Base-by-base conservation (phyloP, 2,329 filamentous ascomycete genomes). In the Pestalotiopsis sp. region DNA sequence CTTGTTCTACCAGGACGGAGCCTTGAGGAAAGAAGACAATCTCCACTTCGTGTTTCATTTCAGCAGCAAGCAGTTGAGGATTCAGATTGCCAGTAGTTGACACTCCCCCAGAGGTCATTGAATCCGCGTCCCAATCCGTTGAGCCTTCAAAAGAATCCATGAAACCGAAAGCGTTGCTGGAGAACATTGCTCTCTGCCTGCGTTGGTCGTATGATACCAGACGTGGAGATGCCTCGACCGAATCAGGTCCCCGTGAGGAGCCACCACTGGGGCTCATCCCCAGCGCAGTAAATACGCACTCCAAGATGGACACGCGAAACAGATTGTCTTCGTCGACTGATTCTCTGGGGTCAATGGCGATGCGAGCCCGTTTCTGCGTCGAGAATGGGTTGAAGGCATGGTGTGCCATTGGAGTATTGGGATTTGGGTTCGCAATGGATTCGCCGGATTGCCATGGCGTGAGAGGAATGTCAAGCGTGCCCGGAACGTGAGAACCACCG, bases 21-120 rank as follows among this genome's bases (percentile, higher is more conserved):
- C 93, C 95, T 78, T 98, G 93, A 0, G 95, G 95, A 73, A 99
- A 99, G 82, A 93, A 98, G 5, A 99, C 96, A 72, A 99, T 98
- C 77, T 99, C 96, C 2, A 98, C 89, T 66, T 99, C 96, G 71
- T 97, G 92, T 71, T 92, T 92, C 81, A 98, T 88, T 70, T 98
- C 95, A 69, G 94, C 90, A 4, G 90, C 88, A 4, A 95, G 82
- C 3, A 85, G 81, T 67, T 93, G 85, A 0, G 90, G 87, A 72
- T 90, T 93, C 0, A 90, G 89, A 0, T 89, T 87, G 3, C 87
- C 86, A 41, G 83, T 81, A 57, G 89, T 85, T 3, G 89, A 89
- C 61, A 90, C 84, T 0, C 90, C 89, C 4, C 90, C 87, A 1
- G 93, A 95, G 31, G 93, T 90, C 74, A 95, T 84, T 0, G 95